Base-by-base conservation (phyloP, 768 basidiomycete species). In the Rubroboletus satanas region DNA sequence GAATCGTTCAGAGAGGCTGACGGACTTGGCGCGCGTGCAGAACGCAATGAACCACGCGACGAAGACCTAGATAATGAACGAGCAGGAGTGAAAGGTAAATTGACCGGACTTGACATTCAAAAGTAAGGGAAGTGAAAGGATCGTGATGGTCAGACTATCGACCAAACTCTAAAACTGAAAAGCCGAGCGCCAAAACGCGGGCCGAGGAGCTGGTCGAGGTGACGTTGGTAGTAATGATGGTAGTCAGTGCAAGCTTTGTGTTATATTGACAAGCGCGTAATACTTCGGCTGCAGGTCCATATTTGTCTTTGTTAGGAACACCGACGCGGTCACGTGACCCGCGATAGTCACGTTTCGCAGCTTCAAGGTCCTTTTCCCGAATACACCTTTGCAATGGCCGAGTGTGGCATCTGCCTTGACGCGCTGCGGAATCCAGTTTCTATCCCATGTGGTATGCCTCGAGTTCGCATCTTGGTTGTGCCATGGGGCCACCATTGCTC, bases 371-470 rank as follows among this genome's bases (percentile, higher is more conserved):
- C 3, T 5, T 26, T 26, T 5, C 26, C 26, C 26, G 26, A n/a
- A n/a, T n/a, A n/a, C n/a, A n/a, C n/a, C n/a, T n/a, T n/a, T n/a
- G n/a, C n/a, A n/a, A 80, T 82, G 82, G 71, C 76, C 35, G 71
- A 77, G 33, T 87, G 86, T 67, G 75, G 77, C 52, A 84, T 87
- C 59, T 88, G 86, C 65, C 73, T 82, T 23, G 82, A 85, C 39
- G 65, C 68, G 7, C 66, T 82, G 49, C 79, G 78, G 32, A 75
- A 66, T 31, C 86, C 86, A 1, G 81, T 83, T 4, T 79, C 78
- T 11, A 62, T 85, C 1, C 84, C 85, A 38, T 88, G 86, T 66
- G 85, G 86, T 87, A 61, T 51, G 81, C 52, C 7, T 31, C 26
- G 26, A 26, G 26, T 3, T 26, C 5, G 6, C 26, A 4, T 42